Conservation (phyloP, 768 basidiomycete genomes). For the Mycena latifolia region DNA sequence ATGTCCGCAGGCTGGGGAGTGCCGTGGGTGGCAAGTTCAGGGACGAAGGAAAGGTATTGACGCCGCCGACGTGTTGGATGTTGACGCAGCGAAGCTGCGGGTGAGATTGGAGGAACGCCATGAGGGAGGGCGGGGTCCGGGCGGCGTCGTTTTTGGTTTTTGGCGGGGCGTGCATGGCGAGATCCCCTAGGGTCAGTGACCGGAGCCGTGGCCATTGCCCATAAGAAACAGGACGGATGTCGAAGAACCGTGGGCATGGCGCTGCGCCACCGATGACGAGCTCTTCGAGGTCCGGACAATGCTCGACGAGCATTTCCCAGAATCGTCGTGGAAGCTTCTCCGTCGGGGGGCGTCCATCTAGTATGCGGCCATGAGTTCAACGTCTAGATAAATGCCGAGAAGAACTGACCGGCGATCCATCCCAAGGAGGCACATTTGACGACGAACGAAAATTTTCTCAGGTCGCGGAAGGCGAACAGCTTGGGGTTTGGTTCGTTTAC, state of each 20-base stretch:
- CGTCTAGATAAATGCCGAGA: not conserved
- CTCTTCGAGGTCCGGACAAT: slow-evolving; percentile 52
- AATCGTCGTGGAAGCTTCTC: slow-evolving; percentile 53
- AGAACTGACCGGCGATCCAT: slow-evolving; percentile 47
- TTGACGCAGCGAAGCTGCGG: slow-evolving; percentile 44
- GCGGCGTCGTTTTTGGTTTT: slow-evolving; percentile 40
- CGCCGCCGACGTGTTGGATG: slow-evolving; percentile 48
- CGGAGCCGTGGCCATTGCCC: slow-evolving; percentile 53
- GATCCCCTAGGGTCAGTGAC: slow-evolving; percentile 50
- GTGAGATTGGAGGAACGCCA: slow-evolving; percentile 49
- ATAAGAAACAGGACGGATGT: slow-evolving; percentile 49
- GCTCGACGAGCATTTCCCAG: slow-evolving; percentile 57
- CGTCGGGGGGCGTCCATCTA: slow-evolving; percentile 48
- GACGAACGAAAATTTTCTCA: slow-evolving; percentile 46
- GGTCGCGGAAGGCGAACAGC: slow-evolving; percentile 53
- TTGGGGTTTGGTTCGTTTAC: slow-evolving; percentile 29
- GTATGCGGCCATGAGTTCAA: not conserved
- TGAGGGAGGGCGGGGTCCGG: slow-evolving; percentile 44
- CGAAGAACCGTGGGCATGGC: slow-evolving; percentile 54
- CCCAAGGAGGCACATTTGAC: slow-evolving; percentile 52
- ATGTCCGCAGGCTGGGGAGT: slow-evolving; percentile 45
- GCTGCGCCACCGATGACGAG: slow-evolving; percentile 50
- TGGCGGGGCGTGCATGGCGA: slow-evolving; percentile 40
- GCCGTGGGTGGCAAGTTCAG: slow-evolving; percentile 40
- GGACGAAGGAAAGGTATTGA: slow-evolving; percentile 43